Percentiles rank a stretch among this genome's conserved stretches.
phyloP scores from a whole-genome alignment of 1,139 yeast genomes.

The Yamadazyma oceani region DNA sequence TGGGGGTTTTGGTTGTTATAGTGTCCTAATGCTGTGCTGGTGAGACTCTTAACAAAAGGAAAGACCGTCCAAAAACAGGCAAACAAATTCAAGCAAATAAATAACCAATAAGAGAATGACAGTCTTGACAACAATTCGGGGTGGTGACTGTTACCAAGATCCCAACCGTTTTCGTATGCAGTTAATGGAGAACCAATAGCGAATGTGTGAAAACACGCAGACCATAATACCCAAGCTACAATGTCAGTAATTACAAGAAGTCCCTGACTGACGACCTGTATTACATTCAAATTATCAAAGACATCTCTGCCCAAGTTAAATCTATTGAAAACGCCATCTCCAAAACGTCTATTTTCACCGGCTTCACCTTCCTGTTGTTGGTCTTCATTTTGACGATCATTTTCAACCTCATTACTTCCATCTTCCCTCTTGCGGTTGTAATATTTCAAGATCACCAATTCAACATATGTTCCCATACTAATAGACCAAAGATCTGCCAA shows the following conservation, averaged over 20 bases:
- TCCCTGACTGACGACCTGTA: background rate
- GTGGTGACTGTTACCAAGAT: too few species aligned
- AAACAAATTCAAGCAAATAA: conserved; percentile 22
- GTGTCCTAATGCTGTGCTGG: background rate
- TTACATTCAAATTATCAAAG: background rate
- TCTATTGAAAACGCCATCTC: background rate
- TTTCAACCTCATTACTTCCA: conserved; percentile 2
- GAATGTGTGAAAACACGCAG: conserved; percentile 22
- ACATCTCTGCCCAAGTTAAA: background rate
- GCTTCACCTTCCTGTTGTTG: conserved; percentile 3
- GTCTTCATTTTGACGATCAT: conserved; percentile 10
- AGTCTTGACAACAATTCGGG: conserved; percentile 7
- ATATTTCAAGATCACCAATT: conserved; percentile 17
- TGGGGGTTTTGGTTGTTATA: conserved; percentile 4
- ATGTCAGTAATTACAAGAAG: conserved; percentile 13
- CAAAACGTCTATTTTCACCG: too few species aligned
- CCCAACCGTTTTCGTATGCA: conserved; percentile 3
- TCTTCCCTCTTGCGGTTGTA: conserved; percentile 5
- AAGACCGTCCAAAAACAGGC: conserved; percentile 25
- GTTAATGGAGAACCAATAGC: conserved; percentile 28
- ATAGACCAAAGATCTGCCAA: conserved; percentile 26
- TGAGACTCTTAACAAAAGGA: conserved; percentile 12
- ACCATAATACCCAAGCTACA: conserved; percentile 21
- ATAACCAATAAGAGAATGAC: conserved; percentile 8
- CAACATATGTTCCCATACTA: conserved; percentile 22